A percentile compares a stretch with the other conserved stretches of the same genome.
phyloP scores from a whole-genome alignment of 2,329 filamentous ascomycete genomes.

The Spiromastix sp. region DNA sequence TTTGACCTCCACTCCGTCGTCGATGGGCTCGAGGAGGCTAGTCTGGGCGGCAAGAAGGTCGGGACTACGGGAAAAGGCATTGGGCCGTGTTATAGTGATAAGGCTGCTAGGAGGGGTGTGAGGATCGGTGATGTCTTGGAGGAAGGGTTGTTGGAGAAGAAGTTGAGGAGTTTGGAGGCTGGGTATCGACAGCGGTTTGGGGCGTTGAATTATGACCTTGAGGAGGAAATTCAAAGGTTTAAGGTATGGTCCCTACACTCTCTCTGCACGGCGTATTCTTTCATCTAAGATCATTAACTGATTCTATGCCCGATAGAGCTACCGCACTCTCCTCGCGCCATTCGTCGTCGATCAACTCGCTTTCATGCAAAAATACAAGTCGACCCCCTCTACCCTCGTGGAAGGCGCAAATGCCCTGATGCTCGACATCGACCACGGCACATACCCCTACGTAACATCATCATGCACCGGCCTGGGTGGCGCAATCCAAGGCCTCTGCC shows the following conservation, averaged over 20 bases:
- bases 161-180: slow-evolving; percentile 41
- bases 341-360: slow-evolving; percentile 38
- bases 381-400: slow-evolving; percentile 46
- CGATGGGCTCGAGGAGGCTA: slow-evolving; percentile 37
- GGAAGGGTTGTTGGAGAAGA: slow-evolving; percentile 44
- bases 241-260: slow-evolving; percentile 30
- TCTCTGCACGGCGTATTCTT: neutral
- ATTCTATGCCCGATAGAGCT: slow-evolving; percentile 18
- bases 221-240: slow-evolving; percentile 49
- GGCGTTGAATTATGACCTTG: slow-evolving; percentile 48
- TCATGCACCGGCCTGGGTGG: slow-evolving; percentile 39
- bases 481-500: slow-evolving; percentile 47
- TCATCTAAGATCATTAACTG: neutral
- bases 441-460: slow-evolving; percentile 41
- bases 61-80: slow-evolving; percentile 42
- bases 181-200: slow-evolving; percentile 50
- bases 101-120: slow-evolving; percentile 49
- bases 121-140: slow-evolving; percentile 49
- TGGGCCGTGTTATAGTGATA: slow-evolving; percentile 52
- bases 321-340: slow-evolving; percentile 26
- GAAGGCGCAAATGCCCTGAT: slow-evolving; percentile 56
- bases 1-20: slow-evolving; percentile 15
- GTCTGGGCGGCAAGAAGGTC: slow-evolving; percentile 35
- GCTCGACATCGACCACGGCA: slow-evolving; percentile 47
- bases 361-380: slow-evolving; percentile 45